Conservation (phyloP, 2,329 filamentous ascomycete genomes). For the Ophiostoma montium region DNA sequence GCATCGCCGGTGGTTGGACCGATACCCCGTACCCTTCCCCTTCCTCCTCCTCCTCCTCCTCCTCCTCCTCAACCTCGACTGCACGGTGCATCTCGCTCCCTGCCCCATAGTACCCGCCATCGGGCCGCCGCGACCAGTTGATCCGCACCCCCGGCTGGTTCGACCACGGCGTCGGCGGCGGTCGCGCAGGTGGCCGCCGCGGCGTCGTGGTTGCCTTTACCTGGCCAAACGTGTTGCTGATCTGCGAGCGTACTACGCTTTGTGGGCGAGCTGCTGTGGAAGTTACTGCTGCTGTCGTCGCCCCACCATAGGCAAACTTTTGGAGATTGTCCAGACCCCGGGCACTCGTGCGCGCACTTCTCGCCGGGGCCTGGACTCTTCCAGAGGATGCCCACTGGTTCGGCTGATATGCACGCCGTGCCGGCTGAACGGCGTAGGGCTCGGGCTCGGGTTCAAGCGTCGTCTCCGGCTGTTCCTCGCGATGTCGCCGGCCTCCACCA, state of each 20-base stretch:
- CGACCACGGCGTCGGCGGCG: background rate
- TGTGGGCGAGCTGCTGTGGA: background rate
- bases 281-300: background rate
- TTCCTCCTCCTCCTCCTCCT: too few relatives aligned
- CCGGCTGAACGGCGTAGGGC: background rate
- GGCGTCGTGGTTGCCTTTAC: background rate
- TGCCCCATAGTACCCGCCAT: background rate
- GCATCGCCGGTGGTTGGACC: background rate
- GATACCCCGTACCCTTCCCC: background rate
- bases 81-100: background rate
- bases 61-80: background rate
- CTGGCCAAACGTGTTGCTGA: background rate
- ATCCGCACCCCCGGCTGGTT: background rate
- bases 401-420: background rate
- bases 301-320: background rate
- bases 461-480: background rate
- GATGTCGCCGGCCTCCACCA: background rate
- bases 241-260: background rate
- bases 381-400: slow-evolving; percentile 4
- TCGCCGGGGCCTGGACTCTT: background rate
- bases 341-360: background rate
- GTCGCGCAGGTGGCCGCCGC: background rate
- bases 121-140: slow-evolving; percentile 3
- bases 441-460: background rate
- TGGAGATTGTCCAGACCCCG: background rate